Percentiles rank a stretch among this genome's conserved stretches.
phyloP scores from a whole-genome alignment of 352 stramenopile genomes.

The Peronospora belbahrii region DNA sequence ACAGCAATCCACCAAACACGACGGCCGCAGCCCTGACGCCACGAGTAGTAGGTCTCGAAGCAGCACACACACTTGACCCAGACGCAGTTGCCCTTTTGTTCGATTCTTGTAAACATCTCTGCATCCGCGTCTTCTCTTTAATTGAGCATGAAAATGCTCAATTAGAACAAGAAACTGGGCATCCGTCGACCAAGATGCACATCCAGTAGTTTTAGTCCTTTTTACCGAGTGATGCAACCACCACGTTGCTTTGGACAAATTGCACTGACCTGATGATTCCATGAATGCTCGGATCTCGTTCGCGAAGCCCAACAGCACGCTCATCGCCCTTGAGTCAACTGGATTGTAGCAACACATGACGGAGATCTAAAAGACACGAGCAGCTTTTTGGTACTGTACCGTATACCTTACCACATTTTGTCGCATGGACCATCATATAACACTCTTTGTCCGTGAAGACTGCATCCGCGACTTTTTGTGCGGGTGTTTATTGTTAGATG shows the following conservation, averaged over 20 bases:
- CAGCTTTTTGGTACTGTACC: slow-evolving; percentile 10
- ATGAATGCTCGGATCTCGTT: no score
- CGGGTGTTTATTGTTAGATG: no score
- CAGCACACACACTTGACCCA: slow-evolving; percentile 23
- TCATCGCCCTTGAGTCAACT: slow-evolving; percentile 10
- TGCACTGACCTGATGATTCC: no score
- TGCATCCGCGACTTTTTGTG: no score
- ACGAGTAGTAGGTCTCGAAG: slow-evolving; percentile 33
- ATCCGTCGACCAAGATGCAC: slow-evolving; percentile 5
- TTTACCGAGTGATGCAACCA: slow-evolving; percentile 9
- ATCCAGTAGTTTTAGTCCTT: background rate
- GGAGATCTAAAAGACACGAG: no score
- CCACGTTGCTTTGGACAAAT: no score
- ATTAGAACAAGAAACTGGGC: slow-evolving; percentile 6
- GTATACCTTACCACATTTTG: slow-evolving; percentile 7
- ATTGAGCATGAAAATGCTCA: slow-evolving; percentile 12
- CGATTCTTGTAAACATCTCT: slow-evolving; percentile 1
- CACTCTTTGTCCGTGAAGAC: no score
- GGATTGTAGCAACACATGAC: slow-evolving; percentile 8
- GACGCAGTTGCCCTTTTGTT: slow-evolving; percentile 5
- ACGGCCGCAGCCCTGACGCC: no score
- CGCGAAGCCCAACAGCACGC: slow-evolving; percentile 21
- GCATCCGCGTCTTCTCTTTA: slow-evolving; percentile 1
- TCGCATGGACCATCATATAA: no score
- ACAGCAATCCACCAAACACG: no score